Base-by-base conservation (phyloP, 371 early-diverging fungal genomes). In the Phascolomyces articulosus region DNA sequence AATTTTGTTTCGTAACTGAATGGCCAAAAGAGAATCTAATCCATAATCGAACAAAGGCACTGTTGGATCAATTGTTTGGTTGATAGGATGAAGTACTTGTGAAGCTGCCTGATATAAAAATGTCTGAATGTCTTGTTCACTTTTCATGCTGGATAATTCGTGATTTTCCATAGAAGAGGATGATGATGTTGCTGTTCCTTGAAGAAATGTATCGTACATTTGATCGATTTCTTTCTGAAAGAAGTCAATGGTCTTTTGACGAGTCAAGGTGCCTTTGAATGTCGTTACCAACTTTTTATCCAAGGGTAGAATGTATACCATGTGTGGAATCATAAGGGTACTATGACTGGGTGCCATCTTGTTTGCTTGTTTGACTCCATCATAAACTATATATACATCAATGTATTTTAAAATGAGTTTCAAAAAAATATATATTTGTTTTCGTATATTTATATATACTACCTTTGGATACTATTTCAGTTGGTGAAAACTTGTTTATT, bases 251-350 rank as follows among this genome's bases (percentile, higher is more conserved):
- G 68, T 62, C 26, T 61, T 55, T 29, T 72, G 72, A 4, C 71
- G 58, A 13, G 55, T 61, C 0, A 72, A 24, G 1, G 70, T 73
- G 71, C 69, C 69, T 29, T 74, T 82, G 44, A 68, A 74, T 2
- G 75, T 77, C 0, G 47, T n/a, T 15, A 68, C 66, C 11, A 77
- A 29, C 1, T 47, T 11, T 8, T 66, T 49, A 6, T 66, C 8
- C 2, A 38, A n/a, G 2, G 73, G 71, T 1, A 83, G 58, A 10
- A 80, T 71, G 20, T 75, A 66, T 3, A 80, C 67, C 77, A 83
- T 72, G 34, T 78, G 71, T 3, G 65, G 67, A 18, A 51, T n/a
- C 0, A 77, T 18, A 20, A 83, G 61, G 1, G 54, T 58, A 29
- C 74, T 74, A 48, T 80, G 77, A 7, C 47, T 60, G 4, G 79